Conservation (phyloP, 257 asterid species). For the Primulina tabacum region DNA sequence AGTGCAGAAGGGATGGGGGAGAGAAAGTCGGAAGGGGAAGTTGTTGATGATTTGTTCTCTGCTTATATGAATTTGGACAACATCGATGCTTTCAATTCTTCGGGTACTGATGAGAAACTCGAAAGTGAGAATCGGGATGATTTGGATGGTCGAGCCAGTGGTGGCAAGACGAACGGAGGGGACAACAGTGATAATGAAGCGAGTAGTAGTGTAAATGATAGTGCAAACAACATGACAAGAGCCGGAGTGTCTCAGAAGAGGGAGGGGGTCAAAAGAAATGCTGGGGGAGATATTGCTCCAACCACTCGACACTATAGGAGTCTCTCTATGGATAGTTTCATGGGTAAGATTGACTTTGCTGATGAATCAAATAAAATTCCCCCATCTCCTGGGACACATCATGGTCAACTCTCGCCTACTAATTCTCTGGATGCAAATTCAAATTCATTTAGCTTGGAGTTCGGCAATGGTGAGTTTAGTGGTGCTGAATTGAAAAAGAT, state of each 20-base stretch:
- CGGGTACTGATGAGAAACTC: slow-evolving; percentile 73
- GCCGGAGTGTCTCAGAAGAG: slow-evolving; percentile 40
- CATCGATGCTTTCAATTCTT: slow-evolving; percentile 50
- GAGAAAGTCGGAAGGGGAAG: slow-evolving; percentile 52
- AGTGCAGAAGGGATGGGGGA: slow-evolving; percentile 68
- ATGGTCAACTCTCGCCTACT: slow-evolving; percentile 52
- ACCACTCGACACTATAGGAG: slow-evolving; percentile 81
- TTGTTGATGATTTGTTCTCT: slow-evolving; percentile 50
- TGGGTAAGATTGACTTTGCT: slow-evolving; percentile 62
- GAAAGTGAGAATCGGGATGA: slow-evolving; percentile 76
- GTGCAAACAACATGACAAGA: slow-evolving; percentile 45
- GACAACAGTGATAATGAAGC: slow-evolving; percentile 67
- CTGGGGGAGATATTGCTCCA: slow-evolving; percentile 72
- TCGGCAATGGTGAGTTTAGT: slow-evolving; percentile 69
- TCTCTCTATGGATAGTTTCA: slow-evolving; percentile 84
- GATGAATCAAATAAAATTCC: slow-evolving; percentile 75
- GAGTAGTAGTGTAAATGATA: slow-evolving; percentile 56
- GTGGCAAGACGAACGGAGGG: slow-evolving; percentile 48
- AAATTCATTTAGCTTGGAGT: slow-evolving; percentile 55
- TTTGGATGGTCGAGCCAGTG: slow-evolving; percentile 76
- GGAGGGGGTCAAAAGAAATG: slow-evolving; percentile 71
- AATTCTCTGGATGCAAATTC: slow-evolving; percentile 49
- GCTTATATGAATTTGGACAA: slow-evolving; percentile 66
- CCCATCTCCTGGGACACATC: slow-evolving; percentile 61
- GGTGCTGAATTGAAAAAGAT: slow-evolving; percentile 70